Evolutionary conservation across 1,284 basidiomycete genomes (phyloP).

Genomic region (Trichosporon sp.): DNA sequence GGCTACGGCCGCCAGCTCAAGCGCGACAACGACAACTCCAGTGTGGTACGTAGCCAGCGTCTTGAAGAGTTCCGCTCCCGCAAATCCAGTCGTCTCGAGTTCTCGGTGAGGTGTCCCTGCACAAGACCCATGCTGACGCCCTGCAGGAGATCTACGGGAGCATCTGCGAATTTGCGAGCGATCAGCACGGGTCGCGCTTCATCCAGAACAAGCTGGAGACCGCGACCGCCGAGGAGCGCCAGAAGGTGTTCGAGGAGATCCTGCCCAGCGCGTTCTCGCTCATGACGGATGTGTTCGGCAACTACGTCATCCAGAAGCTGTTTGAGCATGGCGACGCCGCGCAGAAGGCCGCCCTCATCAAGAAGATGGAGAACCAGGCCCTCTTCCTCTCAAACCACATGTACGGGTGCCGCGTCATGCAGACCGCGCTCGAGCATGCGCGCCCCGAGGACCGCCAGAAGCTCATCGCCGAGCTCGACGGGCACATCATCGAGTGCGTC

Average conservation of each 20-base stretch:
- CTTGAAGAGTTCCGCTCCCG: conserved; percentile 81
- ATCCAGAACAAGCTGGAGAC: conserved; percentile 79
- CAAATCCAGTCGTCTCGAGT: conserved; percentile 70
- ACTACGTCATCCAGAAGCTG: conserved; percentile 94
- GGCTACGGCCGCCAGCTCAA: neutral
- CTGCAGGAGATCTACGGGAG: conserved; percentile 70
- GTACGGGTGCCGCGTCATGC: conserved; percentile 71
- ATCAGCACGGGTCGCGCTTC: conserved; percentile 89
- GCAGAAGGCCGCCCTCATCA: conserved; percentile 69
- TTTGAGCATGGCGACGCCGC: conserved; percentile 80
- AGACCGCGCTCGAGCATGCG: conserved; percentile 78
- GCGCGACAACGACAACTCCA: conserved; percentile 16
- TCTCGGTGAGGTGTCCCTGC: conserved; percentile 57
- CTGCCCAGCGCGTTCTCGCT: conserved; percentile 73
- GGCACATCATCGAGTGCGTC: conserved; percentile 78
- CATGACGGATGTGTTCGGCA: conserved; percentile 93
- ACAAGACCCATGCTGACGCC: neutral
- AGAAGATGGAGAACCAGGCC: conserved; percentile 74
- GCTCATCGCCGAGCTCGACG: conserved; percentile 75
- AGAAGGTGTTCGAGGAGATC: conserved; percentile 85
- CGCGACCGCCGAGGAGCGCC: conserved; percentile 70
- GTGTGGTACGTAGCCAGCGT: conserved; percentile 59
- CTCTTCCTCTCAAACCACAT: conserved; percentile 79
- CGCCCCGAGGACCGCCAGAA: conserved; percentile 68
- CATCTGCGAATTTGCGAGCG: conserved; percentile 86